Base-by-base conservation (phyloP, 768 basidiomycete species). In the Dictyophora rubrovolvata region DNA sequence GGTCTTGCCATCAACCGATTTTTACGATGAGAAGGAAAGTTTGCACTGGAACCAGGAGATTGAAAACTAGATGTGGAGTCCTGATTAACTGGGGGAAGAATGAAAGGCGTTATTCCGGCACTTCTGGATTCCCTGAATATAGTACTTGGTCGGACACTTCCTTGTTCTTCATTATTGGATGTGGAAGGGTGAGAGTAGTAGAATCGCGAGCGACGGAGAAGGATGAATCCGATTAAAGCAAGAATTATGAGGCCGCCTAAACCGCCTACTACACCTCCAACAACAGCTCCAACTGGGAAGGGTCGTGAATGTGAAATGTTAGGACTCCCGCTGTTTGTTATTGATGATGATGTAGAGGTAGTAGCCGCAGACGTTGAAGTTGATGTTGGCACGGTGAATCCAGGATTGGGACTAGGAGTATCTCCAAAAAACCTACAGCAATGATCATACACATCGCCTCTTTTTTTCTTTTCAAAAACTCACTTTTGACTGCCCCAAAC, bases 401-500 rank as follows among this genome's bases (percentile, higher is more conserved):
- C 36, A 23, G 16, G 11, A 16, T 21, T 20, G 42, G 10, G 12
- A 42, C 4, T 42, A 42, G n/a, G n/a, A 12, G 3, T 42, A 4
- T 14, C 11, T 2, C 10, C 42, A 12, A 9, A 42, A 12, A 42
- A 42, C 4, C 42, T 42, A 42, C 7, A 28, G 28, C 7, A 42
- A 42, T 42, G 47, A 11, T 56, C n/a, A 18, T 20, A 10, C 2
- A 14, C 3, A 56, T 10, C 11, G 17, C 3, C 8, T 9, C 2
- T 4, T 14, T 21, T 9, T 4, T 4, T 14, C 9, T 42, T 20
- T 21, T 56, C 7, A 14, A 56, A 16, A 11, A 23, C 47, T 21
- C 8, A 59, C 57, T 53, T 59, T 34, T 59, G 23, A 37, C 33
- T 53, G 20, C 49, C 51, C 33, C 48, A n/a, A 23, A 59, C 57